Base-by-base conservation (phyloP, 2,329 filamentous ascomycete genomes). In the Phialophora tarda region DNA sequence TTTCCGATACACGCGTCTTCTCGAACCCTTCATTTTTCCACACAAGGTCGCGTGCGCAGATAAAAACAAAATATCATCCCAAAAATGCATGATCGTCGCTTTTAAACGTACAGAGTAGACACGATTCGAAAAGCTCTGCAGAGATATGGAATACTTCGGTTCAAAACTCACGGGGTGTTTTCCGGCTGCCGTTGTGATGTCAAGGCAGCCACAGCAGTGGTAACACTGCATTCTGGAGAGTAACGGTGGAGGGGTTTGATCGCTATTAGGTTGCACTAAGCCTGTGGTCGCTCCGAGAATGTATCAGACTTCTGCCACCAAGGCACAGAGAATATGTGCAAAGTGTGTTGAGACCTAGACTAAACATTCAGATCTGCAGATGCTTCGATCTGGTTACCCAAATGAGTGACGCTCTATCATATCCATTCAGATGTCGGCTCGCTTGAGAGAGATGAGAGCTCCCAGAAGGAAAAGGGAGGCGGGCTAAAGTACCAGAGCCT, bases 1-100 rank as follows among this genome's bases (percentile, higher is more conserved):
- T 68, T 59, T 68, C 66, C 66, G 60, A 59, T 51, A 30, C 50
- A 48, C 32, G 51, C 59, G 63, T 61, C 54, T 34, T 54, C 53
- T 63, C n/a, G 60, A 58, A 58, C 41, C 51, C 23, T 21, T 50
- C 47, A n/a, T 32, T 32, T 41, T 44, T 51, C 51, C 14, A 28
- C 11, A 32, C 50, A 47, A 47, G 51, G 55, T 32, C 55, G 60
- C 57, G 63, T 65, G 60, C 59, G 56, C 58, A 59, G 48, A 64
- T 62, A 58, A 26, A 24, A 38, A 6, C 17, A 21, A 32, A 23
- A 21, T 34, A 23, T 41, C 21, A 14, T 57, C 54, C 38, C 38
- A 12, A 24, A 38, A 41, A 10, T 24, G 24, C 11, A 14, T 51
- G 48, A 51, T 51, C 48, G 48, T 51, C 48, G 48, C 21, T 2